phyloP scores from a whole-genome alignment of 1,284 basidiomycete species.

The Athelia psychrophila region DNA sequence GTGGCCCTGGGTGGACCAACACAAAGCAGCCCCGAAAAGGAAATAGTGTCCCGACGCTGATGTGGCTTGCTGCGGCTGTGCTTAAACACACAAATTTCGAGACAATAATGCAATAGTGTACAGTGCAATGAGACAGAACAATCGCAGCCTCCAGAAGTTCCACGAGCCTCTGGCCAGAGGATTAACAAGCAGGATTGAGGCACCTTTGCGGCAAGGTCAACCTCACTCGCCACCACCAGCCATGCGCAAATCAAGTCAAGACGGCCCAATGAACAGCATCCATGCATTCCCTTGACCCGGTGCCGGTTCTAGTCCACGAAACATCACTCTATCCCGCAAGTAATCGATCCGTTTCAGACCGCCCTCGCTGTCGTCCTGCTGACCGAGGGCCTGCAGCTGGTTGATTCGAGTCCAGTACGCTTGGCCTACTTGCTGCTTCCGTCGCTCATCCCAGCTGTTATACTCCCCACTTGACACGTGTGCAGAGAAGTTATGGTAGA shows the following conservation, averaged over 20 bases:
- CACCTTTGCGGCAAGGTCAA: too few species aligned
- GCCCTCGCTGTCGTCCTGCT: slow-evolving; percentile 19
- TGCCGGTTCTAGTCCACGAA: slow-evolving; percentile 52
- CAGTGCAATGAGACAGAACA: not conserved
- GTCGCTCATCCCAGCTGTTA: slow-evolving; percentile 29
- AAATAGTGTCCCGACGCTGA: too few species aligned
- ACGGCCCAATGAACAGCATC: slow-evolving; percentile 46
- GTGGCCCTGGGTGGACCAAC: too few species aligned
- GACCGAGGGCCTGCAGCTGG: not conserved
- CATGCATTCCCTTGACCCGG: slow-evolving; percentile 44
- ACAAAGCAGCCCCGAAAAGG: too few species aligned
- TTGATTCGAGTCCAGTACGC: slow-evolving; percentile 29
- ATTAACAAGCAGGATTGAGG: too few species aligned
- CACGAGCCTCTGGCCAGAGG: too few species aligned
- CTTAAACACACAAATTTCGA: too few species aligned
- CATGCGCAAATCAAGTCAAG: slow-evolving; percentile 6
- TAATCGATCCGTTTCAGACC: slow-evolving; percentile 49
- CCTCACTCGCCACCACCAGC: too few species aligned
- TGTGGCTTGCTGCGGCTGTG: too few species aligned
- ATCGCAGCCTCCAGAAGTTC: not conserved
- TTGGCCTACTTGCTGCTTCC: slow-evolving; percentile 29
- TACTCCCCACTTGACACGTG: slow-evolving; percentile 39
- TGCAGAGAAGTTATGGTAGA: slow-evolving; percentile 44
- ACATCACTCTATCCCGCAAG: slow-evolving; percentile 44
- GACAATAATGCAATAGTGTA: too few species aligned